Base-by-base conservation (phyloP, 495 filamentous ascomycete genomes). In the Podospora fimiseda region DNA sequence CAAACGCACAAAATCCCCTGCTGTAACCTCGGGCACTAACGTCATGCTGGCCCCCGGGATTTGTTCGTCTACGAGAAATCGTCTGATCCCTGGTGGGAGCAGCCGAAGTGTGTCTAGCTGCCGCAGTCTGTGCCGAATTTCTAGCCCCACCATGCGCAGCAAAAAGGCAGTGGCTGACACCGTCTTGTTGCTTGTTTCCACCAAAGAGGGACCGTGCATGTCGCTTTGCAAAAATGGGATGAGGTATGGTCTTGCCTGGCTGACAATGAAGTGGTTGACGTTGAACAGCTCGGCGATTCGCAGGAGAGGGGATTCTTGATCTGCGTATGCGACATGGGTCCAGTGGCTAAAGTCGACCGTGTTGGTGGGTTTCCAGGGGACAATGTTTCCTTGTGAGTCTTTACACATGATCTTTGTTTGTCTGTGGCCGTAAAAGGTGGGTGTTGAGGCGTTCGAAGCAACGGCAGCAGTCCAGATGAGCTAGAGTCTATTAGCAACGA, bases 381-480 rank as follows among this genome's bases (percentile, higher is more conserved):
- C 74, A 47, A 95, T 89, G 15, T 80, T 74, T 51, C 90, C 91
- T 16, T 81, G 80, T 47, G 84, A 75, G 57, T 90, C 85, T 69
- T 95, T 95, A 75, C 89, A 94, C 58, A 87, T 80, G 38, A 96
- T 81, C 4, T 78, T 82, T 3, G 85, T 81, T 9, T 85, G 79
- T 13, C 67, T 62, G 27, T 52, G 72, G 14, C 73, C 78, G 64
- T 88, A 86, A 46, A 88, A 69, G 5, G 83, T 73, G 2, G 79
- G 71, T 2, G 84, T 80, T 1, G 89, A 86, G 18, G 86, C 87
- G 61, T 95, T 97, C 38, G 91, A 96, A 33, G 92, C 92, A 13
- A 93, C 79, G 3, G 92, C 92, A 2, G 92, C 92, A 7, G 92
- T 93, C 88, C 90, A 92, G 59, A 97, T 88, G 22, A 97, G 76